Evolutionary conservation across 495 filamentous ascomycete genomes (phyloP).

Genomic region (Penicillium arizonense): DNA sequence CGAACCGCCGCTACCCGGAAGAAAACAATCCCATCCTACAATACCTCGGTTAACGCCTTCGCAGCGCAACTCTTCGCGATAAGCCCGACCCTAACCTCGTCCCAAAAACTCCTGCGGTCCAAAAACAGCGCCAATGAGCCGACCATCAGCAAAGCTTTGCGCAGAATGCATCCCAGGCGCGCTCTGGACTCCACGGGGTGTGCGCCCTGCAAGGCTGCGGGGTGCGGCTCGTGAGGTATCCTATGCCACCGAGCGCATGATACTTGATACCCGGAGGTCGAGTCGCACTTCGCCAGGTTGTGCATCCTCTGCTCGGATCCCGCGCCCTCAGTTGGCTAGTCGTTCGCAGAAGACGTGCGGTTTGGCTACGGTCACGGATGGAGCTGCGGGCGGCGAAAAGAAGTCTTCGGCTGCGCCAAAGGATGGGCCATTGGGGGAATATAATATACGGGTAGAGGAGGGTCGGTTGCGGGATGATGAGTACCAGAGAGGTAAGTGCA

Average conservation of each 20-base stretch:
- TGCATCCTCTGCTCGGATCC: neutral
- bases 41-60: constrained; percentile 28
- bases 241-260: constrained; percentile 11
- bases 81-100: neutral
- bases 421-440: constrained; percentile 79
- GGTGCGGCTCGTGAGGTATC: constrained; percentile 11
- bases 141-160: constrained; percentile 33
- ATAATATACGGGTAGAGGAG: constrained; percentile 71
- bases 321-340: constrained; percentile 2
- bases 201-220: constrained; percentile 18
- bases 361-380: constrained; percentile 16
- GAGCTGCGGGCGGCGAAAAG: constrained; percentile 10
- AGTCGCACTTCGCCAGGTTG: neutral
- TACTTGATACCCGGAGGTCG: neutral
- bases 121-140: constrained; percentile 25
- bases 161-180: constrained; percentile 33
- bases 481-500: constrained; percentile 75
- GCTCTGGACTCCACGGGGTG: constrained; percentile 23
- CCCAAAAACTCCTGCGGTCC: constrained; percentile 5
- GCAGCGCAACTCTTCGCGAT: constrained; percentile 4
- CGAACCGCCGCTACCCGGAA: constrained; percentile 5
- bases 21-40: constrained; percentile 20
- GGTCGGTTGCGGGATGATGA: constrained; percentile 80
- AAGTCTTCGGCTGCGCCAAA: constrained; percentile 9
- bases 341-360: constrained; percentile 10